Conservation (phyloP, 768 basidiomycete genomes). For the Paxillus involutus region DNA sequence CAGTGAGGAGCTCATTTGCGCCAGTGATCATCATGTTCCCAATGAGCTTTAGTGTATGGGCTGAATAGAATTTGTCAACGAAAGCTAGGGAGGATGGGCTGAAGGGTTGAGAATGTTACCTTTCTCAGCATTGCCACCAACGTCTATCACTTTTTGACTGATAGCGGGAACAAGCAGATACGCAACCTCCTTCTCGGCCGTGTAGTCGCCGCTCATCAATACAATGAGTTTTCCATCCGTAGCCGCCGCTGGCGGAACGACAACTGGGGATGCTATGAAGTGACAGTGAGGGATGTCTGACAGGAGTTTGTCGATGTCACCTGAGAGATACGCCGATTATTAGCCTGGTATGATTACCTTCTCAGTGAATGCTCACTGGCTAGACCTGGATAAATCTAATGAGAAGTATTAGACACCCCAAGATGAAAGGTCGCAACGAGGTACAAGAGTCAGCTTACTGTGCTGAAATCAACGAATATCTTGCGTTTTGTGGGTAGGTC, state of each 20-base stretch:
- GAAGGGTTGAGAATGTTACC: conserved; percentile 33
- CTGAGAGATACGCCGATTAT: conserved; percentile 24
- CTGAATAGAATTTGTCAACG: conserved; percentile 26
- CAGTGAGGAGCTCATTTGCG: conserved; percentile 69
- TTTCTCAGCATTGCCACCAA: conserved; percentile 78
- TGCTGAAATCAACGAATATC: conserved; percentile 79
- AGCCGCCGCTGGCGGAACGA: conserved; percentile 62
- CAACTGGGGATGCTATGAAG: conserved; percentile 72
- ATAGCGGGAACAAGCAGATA: conserved; percentile 75
- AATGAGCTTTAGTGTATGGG: conserved; percentile 66
- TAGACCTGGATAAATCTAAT: conserved; percentile 48
- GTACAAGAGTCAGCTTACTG: conserved; percentile 41
- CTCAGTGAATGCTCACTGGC: conserved; percentile 30
- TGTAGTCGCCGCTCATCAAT: conserved; percentile 71
- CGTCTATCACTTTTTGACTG: conserved; percentile 66
- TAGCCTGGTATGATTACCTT: background rate
- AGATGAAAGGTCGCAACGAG: background rate
- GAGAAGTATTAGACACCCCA: conserved; percentile 1
- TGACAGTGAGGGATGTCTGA: conserved; percentile 52
- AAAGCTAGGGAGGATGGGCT: background rate
- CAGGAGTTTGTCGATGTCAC: conserved; percentile 63
- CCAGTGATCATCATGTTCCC: conserved; percentile 73
- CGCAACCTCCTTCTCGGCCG: conserved; percentile 74
- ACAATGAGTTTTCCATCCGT: conserved; percentile 60
- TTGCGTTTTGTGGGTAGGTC: conserved; percentile 45